Evolutionary conservation across 163 green algal genomes (phyloP).

Genomic region (Scenedesmus sp.): DNA sequence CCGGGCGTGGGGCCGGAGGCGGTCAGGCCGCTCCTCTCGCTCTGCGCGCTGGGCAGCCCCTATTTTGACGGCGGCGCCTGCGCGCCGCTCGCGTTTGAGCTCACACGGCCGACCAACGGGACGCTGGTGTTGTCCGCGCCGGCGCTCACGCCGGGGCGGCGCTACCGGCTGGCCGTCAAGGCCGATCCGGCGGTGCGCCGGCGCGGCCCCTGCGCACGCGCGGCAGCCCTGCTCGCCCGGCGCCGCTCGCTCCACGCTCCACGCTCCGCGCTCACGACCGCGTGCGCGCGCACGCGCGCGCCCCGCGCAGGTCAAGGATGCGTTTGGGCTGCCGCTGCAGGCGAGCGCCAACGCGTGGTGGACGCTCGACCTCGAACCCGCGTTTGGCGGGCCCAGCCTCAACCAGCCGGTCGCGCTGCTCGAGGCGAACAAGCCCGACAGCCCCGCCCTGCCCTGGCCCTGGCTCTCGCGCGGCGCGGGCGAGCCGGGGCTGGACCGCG

Average conservation of each 20-base stretch:
- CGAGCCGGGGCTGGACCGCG: background rate
- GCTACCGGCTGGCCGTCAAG: conserved; percentile 30
- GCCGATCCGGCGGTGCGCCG: background rate
- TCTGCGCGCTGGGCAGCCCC: conserved; percentile 31
- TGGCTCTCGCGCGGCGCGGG: conserved; percentile 29
- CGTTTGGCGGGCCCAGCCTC: conserved; percentile 24
- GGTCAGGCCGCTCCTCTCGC: conserved; percentile 11
- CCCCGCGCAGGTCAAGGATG: conserved; percentile 40
- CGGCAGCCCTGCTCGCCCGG: too few relatives aligned
- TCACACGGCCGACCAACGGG: conserved; percentile 20
- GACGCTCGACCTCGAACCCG: background rate
- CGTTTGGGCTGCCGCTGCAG: conserved; percentile 41
- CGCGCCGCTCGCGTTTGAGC: conserved; percentile 11
- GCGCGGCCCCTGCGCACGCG: too few relatives aligned
- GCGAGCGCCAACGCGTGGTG: conserved; percentile 28
- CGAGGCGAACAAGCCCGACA: conserved; percentile 17
- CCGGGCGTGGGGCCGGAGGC: background rate
- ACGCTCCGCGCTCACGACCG: too few relatives aligned
- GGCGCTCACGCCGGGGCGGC: conserved; percentile 17
- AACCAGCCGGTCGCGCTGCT: conserved; percentile 29
- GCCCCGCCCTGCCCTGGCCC: conserved; percentile 34
- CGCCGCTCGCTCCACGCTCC: background rate
- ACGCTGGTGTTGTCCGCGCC: conserved; percentile 27
- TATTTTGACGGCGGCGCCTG: conserved; percentile 1
- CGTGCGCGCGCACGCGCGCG: background rate